Percentiles rank a stretch among this genome's conserved stretches.
phyloP scores from a whole-genome alignment of 768 basidiomycete genomes.

The Sporobolomyces roseus region DNA sequence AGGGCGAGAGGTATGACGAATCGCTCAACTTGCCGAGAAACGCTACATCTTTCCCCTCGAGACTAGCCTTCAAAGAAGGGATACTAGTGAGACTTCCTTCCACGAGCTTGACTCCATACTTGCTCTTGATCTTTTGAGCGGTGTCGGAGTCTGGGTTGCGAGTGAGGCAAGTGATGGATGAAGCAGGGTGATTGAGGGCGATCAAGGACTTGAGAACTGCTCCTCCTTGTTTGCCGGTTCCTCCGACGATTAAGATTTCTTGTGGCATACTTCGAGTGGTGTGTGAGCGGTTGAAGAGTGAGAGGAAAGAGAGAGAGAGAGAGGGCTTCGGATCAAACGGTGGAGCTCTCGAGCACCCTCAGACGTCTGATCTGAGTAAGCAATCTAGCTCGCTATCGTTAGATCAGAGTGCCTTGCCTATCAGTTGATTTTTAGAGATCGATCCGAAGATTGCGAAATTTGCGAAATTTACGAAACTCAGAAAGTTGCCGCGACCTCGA shows the following conservation, averaged over 20 bases:
- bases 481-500: too few species aligned
- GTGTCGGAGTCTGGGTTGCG: slow-evolving; percentile 40
- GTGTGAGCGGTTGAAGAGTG: too few species aligned
- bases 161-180: slow-evolving; percentile 42
- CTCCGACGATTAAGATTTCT: slow-evolving; percentile 3
- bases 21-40: slow-evolving; percentile 43
- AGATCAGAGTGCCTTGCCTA: too few species aligned
- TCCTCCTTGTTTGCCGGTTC: slow-evolving; percentile 31
- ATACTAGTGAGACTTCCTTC: slow-evolving; percentile 40
- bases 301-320: too few species aligned
- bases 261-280: neutral
- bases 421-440: too few species aligned
- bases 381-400: too few species aligned
- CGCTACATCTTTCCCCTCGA: slow-evolving; percentile 41
- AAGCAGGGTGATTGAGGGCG: neutral
- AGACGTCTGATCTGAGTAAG: too few species aligned
- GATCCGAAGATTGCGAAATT: too few species aligned
- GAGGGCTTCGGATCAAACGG: too few species aligned
- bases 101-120: slow-evolving; percentile 42
- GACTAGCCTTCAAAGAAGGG: slow-evolving; percentile 29
- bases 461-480: too few species aligned
- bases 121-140: slow-evolving; percentile 36
- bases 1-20: too few species aligned
- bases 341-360: too few species aligned
- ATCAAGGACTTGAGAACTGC: slow-evolving; percentile 21